phyloP scores from a whole-genome alignment of 495 filamentous ascomycete genomes.

The Hypoxylon perforatum region DNA sequence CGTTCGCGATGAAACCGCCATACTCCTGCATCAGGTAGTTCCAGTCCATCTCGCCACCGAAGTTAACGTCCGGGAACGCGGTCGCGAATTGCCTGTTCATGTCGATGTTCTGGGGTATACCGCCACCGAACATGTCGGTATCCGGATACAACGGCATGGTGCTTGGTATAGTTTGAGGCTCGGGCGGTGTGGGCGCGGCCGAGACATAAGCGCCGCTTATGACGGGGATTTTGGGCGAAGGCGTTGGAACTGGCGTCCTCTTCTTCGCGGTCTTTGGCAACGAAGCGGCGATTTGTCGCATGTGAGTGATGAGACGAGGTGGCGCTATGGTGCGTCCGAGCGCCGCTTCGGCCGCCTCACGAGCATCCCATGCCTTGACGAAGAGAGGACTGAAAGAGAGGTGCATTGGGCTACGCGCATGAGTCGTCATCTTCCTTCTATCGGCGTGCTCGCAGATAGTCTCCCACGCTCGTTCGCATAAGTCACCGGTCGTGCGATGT shows the following conservation, averaged over 20 bases:
- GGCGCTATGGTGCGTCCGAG: conserved; percentile 51
- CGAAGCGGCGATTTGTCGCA: conserved; percentile 49
- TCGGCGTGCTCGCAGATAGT: conserved; percentile 62
- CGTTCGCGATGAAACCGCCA: conserved; percentile 48
- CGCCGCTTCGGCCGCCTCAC: conserved; percentile 54
- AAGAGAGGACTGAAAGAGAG: conserved; percentile 61
- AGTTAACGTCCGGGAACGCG: conserved; percentile 51
- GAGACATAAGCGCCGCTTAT: conserved; percentile 37
- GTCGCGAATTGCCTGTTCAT: conserved; percentile 44
- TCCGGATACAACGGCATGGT: conserved; percentile 35
- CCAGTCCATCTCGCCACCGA: conserved; percentile 57
- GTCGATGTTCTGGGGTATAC: conserved; percentile 38
- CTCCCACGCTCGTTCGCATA: conserved; percentile 65
- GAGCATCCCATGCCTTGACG: conserved; percentile 66
- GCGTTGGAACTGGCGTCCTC: conserved; percentile 40
- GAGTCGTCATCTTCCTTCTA: conserved; percentile 53
- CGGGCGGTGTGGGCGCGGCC: conserved; percentile 30
- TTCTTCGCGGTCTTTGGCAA: conserved; percentile 40
- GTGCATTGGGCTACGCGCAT: conserved; percentile 61
- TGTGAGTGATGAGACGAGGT: conserved; percentile 55
- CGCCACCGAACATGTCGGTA: conserved; percentile 36
- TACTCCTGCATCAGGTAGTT: conserved; percentile 56
- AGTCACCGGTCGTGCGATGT: conserved; percentile 56
- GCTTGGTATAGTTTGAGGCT: conserved; percentile 22
- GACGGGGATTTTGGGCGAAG: conserved; percentile 46